Evolutionary conservation across 306 rosid genomes (phyloP).

Genomic region (Pueraria montana): DNA sequence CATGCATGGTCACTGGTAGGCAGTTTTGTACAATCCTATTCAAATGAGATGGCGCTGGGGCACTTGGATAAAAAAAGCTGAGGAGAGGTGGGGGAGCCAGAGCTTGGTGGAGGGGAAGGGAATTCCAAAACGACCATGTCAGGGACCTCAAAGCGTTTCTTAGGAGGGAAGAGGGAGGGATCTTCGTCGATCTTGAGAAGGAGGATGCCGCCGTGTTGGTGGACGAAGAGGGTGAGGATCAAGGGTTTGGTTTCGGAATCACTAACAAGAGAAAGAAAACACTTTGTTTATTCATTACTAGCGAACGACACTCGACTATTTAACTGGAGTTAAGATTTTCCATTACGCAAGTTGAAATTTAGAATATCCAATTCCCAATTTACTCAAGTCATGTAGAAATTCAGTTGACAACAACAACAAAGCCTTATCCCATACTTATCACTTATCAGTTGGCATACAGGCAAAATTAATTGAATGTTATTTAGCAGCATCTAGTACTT

Average conservation of each 20-base stretch:
- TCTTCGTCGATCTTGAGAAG: constrained; percentile 91
- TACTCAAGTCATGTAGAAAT: neutral
- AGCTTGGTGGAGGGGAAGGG: constrained; percentile 61
- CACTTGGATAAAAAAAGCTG: too few species aligned
- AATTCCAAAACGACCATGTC: constrained; percentile 78
- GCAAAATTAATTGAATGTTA: constrained; percentile 31
- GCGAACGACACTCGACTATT: neutral
- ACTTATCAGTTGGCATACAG: neutral
- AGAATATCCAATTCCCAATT: neutral
- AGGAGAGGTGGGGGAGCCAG: constrained; percentile 67
- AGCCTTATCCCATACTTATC: neutral
- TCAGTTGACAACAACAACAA: neutral
- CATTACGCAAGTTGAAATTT: neutral
- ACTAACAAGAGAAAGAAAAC: too few species aligned
- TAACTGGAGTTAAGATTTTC: neutral
- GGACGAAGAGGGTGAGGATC: constrained; percentile 74
- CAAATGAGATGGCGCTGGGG: too few species aligned
- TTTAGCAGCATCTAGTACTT: constrained; percentile 17
- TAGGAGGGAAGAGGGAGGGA: constrained; percentile 61
- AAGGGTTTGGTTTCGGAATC: constrained; percentile 64
- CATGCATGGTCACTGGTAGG: too few species aligned
- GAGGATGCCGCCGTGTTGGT: constrained; percentile 70
- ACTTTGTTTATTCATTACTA: too few species aligned
- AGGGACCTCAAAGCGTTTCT: constrained; percentile 83
- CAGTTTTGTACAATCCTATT: too few species aligned